These are phyloP conservation scores for Danielozyma ontarioensis DNA, from an alignment of 805 yeast genomes.

Conservation along the genomic window DNA sequence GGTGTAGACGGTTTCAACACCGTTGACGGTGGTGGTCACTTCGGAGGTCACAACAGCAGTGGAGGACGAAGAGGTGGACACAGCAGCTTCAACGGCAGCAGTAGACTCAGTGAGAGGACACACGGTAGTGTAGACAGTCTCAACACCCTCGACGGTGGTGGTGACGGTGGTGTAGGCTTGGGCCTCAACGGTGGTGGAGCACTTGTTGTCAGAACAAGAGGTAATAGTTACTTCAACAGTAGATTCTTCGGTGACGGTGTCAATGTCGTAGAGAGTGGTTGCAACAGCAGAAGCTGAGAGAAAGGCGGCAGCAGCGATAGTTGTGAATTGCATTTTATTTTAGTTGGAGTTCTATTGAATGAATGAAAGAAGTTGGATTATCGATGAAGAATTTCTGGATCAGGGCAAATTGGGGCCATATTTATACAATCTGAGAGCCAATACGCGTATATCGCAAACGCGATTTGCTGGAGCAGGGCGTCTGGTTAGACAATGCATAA, in stretches of 20 bases:
- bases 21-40: conserved; percentile 21
- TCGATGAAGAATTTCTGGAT: neutral
- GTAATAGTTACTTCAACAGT: conserved; percentile 22
- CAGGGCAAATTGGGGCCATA: neutral
- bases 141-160: conserved; percentile 27
- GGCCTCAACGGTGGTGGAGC: conserved; percentile 10
- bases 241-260: conserved; percentile 12
- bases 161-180: conserved; percentile 16
- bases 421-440: neutral
- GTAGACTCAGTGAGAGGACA: conserved; percentile 25
- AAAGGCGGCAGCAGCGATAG: conserved; percentile 16
- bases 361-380: neutral
- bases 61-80: conserved; percentile 9
- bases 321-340: conserved; percentile 17
- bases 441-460: neutral
- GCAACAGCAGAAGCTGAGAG: conserved; percentile 13
- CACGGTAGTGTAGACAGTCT: conserved; percentile 32
- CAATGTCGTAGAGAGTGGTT: conserved; percentile 9
- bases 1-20: conserved; percentile 18
- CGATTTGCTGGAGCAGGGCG: no score
- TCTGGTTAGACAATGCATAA: no score
- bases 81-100: conserved; percentile 4
- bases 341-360: conserved; percentile 1
- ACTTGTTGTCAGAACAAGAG: conserved; percentile 16
- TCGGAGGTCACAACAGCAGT: conserved; percentile 9